Evolutionary conservation across 257 asterid species (phyloP), one percentile per base, ranked within the genome.

Genomic region (Solanum clarkiae): DNA sequence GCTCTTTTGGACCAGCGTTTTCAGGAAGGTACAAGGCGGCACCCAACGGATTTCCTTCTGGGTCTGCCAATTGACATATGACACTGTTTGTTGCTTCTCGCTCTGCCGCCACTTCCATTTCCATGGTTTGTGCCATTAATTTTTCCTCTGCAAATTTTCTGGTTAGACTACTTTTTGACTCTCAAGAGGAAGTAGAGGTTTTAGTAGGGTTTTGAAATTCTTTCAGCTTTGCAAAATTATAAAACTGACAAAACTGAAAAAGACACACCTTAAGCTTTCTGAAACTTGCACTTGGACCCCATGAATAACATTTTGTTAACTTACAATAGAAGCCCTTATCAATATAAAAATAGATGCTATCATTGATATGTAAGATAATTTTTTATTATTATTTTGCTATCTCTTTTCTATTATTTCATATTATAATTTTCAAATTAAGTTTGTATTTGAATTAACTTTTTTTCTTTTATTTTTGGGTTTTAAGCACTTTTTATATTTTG

Each of bases 1-100:
- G 98, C 84, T 96, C 98, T 86, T 93, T 91, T 5, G 98, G 98
- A 17, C 95, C 95, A 16, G 98, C 92, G 89, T 81, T 91, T 66
- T 90, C 95, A 24, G 99, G 97, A 40, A 95, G 91, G 89, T 91
- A 96, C 85, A 93, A 88, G 10, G 96, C 89, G 4, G 96, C 88
- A 22, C 96, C 97, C 57, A 96, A 92, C 29, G 87, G 81, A 17
- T 91, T 87, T 29, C 98, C 98, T 83, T 96, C 98, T 9, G 97
- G 84, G 87, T 93, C 93, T 6, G 93, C 83, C 85, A 95, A 86
- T 85, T 93, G 95, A 84, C 98, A 93, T 86, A 96, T 89, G 8
- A 94, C 97, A 83, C 91, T 92, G 72, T 92, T 91, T 88, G 77
- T 91, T 63, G 87, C 84, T 82, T 89, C 96, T 24, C 89, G 90